Evolutionary conservation across 805 yeast genomes (phyloP).

Genomic region (Lipomyces anomalus): DNA sequence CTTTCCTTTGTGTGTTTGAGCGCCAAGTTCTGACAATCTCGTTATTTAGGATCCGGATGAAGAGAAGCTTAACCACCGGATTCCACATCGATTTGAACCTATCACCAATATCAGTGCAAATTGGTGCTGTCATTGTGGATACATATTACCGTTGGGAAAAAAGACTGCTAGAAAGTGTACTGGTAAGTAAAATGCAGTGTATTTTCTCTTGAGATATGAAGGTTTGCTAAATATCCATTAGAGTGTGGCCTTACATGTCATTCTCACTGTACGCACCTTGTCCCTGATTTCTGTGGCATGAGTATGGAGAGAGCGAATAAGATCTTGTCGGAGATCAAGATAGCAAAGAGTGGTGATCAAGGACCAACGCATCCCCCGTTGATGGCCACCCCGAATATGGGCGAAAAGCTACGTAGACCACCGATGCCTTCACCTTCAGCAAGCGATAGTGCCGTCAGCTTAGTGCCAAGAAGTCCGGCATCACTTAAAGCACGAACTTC

Average conservation of each 20-base stretch:
- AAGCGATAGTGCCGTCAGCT: too few relatives aligned
- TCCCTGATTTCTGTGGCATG: slow-evolving; percentile 99
- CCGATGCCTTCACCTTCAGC: too few relatives aligned
- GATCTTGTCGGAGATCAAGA: slow-evolving; percentile 60
- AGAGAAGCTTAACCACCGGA: slow-evolving; percentile 86
- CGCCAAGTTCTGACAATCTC: too few relatives aligned
- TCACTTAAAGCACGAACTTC: too few relatives aligned
- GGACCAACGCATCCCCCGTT: too few relatives aligned
- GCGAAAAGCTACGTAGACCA: too few relatives aligned
- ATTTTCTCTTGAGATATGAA: not conserved
- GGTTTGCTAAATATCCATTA: slow-evolving; percentile 39
- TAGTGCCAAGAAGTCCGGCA: too few relatives aligned
- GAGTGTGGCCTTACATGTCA: slow-evolving; percentile 93
- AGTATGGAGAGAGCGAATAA: slow-evolving; percentile 93
- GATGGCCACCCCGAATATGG: too few relatives aligned
- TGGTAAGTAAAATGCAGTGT: not conserved
- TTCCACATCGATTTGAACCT: slow-evolving; percentile 96
- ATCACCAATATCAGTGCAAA: slow-evolving; percentile 88
- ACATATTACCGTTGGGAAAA: slow-evolving; percentile 89
- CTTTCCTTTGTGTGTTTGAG: too few relatives aligned
- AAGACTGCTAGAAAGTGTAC: slow-evolving; percentile 71
- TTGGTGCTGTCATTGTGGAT: slow-evolving; percentile 99
- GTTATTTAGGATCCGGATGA: slow-evolving; percentile 67
- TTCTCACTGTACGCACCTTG: slow-evolving; percentile 83
- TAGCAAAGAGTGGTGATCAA: slow-evolving; percentile 19